Conservation (phyloP, 495 filamentous ascomycete species). For the Podospora didyma region DNA sequence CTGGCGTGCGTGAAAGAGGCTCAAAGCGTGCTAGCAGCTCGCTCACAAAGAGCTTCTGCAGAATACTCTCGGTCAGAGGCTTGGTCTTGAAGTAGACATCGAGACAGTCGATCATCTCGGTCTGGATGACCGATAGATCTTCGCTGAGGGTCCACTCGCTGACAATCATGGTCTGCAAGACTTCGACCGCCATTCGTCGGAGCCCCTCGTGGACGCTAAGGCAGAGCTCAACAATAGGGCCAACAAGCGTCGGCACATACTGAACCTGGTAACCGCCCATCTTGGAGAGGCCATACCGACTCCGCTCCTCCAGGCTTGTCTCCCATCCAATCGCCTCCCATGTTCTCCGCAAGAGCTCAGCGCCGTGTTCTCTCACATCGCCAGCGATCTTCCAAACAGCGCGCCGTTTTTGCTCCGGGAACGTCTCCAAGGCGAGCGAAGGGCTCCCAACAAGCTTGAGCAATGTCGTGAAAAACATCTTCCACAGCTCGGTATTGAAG, state of each 20-base stretch:
- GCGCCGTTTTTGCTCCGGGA: slow-evolving; percentile 91
- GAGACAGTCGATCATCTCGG: slow-evolving; percentile 93
- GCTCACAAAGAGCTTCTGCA: slow-evolving; percentile 87
- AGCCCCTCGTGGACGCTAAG: slow-evolving; percentile 92
- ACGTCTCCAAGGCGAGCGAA: slow-evolving; percentile 87
- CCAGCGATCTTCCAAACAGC: slow-evolving; percentile 99
- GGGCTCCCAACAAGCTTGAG: slow-evolving; percentile 86
- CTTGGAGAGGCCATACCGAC: slow-evolving; percentile 70
- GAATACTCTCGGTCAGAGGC: slow-evolving; percentile 78
- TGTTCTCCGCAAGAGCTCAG: slow-evolving; percentile 72
- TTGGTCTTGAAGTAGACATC: slow-evolving; percentile 89
- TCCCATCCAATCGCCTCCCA: slow-evolving; percentile 99
- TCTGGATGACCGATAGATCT: slow-evolving; percentile 87
- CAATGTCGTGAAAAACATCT: slow-evolving; percentile 82
- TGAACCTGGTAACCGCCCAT: slow-evolving; percentile 98
- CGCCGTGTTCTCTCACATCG: slow-evolving; percentile 89
- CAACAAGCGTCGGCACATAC: slow-evolving; percentile 88
- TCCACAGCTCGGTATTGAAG: slow-evolving; percentile 93
- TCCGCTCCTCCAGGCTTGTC: slow-evolving; percentile 67
- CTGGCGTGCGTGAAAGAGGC: slow-evolving; percentile 56
- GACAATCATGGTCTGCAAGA: slow-evolving; percentile 95
- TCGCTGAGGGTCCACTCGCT: slow-evolving; percentile 97
- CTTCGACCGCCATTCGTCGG: slow-evolving; percentile 82
- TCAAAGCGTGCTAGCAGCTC: slow-evolving; percentile 83
- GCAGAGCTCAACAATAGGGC: slow-evolving; percentile 89